Evolutionary conservation across 257 asterid species (phyloP), one percentile per base, ranked within the genome.

Genomic region (Penstemon newberryi): DNA sequence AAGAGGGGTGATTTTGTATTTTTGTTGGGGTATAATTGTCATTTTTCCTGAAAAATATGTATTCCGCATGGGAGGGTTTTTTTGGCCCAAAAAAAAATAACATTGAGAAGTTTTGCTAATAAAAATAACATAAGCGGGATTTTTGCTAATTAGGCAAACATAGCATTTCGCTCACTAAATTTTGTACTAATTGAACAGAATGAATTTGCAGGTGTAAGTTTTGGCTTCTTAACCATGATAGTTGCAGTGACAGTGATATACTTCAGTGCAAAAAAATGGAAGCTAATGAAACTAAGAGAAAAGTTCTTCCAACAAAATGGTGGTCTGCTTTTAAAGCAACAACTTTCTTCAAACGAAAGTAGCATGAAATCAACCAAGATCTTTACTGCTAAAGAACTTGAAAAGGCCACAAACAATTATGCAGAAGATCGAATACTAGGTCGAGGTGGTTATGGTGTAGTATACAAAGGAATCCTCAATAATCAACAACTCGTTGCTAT

Each of bases 391-490:
- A 50, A 60, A 54, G 83, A 78, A 61, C 79, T 78, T 0, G 69
- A 74, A 50, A 78, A 56, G 15, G 83, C 83, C 12, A 74, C 83
- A 1, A 74, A 78, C 43, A 66, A 71, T 4, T 78, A 78, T 4
- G 36, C 79, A 0, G 77, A 62, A 33, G 77, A 66, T 25, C 74
- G 70, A 3, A 67, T 78, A 25, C 77, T 74, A 8, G 83, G 83
- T 4, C 7, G 18, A 1, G 83, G 78, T 0, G 83, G 78, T 40
- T 75, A 71, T 38, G 83, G 83, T 4, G 64, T 61, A 2, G 83
- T 79, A 0, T 79, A 79, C 68, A 63, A 69, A 69, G 83, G 83
- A 6, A 55, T 75, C 7, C 49, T 79, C 1, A 60, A 38, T 0
- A 73, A 79, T 65, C 62, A 67, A 41, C 73, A 67, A 1, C 3